phyloP scores from a whole-genome alignment of 1,284 basidiomycete species.

The Cutaneotrichosporon mucoides region DNA sequence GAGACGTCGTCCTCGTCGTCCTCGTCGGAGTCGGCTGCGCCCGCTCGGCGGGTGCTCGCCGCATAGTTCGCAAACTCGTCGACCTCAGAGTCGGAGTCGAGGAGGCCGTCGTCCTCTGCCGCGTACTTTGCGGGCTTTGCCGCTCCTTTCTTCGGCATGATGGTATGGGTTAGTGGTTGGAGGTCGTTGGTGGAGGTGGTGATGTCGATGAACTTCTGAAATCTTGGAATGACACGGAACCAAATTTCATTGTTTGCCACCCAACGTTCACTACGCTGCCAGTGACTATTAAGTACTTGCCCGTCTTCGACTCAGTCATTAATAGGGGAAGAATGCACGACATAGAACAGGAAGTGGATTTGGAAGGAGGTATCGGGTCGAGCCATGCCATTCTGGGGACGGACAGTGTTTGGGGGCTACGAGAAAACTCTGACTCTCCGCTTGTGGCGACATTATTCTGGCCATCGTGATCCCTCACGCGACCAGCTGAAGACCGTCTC shows the following conservation, averaged over 20 bases:
- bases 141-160: constrained; percentile 26
- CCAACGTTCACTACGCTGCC: neutral
- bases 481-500: too few relatives aligned
- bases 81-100: constrained; percentile 42
- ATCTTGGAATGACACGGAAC: neutral
- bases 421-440: too few relatives aligned
- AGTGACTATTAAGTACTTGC: too few relatives aligned
- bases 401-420: too few relatives aligned
- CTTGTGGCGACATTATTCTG: too few relatives aligned
- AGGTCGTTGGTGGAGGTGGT: neutral
- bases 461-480: too few relatives aligned
- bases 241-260: constrained; percentile 3
- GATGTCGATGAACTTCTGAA: neutral
- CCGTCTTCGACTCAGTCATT: too few relatives aligned
- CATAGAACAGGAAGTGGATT: too few relatives aligned
- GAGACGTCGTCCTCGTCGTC: constrained; percentile 42
- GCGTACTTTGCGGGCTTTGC: constrained; percentile 12
- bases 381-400: too few relatives aligned
- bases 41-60: constrained; percentile 20
- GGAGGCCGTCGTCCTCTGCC: constrained; percentile 28
- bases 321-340: too few relatives aligned
- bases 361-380: too few relatives aligned
- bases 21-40: constrained; percentile 52
- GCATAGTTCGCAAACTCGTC: constrained; percentile 39
- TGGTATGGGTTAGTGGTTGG: constrained; percentile 10